Conservation (phyloP, 208 protist genomes). For the Acanthamoeba comandoni region DNA sequence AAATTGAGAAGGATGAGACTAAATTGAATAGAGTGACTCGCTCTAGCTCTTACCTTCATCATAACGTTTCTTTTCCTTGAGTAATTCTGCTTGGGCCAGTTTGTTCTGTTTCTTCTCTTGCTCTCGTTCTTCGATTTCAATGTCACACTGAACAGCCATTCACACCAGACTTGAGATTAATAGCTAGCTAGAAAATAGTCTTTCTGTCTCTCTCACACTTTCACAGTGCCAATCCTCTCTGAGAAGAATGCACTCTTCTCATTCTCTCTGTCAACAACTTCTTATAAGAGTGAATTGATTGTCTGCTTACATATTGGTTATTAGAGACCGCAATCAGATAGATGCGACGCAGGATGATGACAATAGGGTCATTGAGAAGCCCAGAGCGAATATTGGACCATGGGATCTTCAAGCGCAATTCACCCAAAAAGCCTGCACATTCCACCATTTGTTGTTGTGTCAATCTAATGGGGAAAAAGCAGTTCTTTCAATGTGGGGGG, state of each 20-base stretch:
- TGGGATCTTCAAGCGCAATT: slow-evolving; percentile 53
- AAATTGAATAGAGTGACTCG: no score
- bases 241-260: no score
- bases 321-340: slow-evolving; percentile 28
- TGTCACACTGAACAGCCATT: slow-evolving; percentile 9
- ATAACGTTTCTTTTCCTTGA: slow-evolving; percentile 28
- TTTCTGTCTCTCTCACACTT: neutral
- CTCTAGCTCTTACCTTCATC: slow-evolving; percentile 18
- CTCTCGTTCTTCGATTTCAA: slow-evolving; percentile 24
- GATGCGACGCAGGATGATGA: slow-evolving; percentile 57
- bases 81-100: slow-evolving; percentile 41
- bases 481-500: neutral
- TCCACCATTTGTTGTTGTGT: neutral
- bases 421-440: slow-evolving; percentile 35
- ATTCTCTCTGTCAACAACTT: no score
- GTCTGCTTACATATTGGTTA: slow-evolving; percentile 21
- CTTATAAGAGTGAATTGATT: neutral
- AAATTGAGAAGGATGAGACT: no score
- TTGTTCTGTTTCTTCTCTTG: slow-evolving; percentile 75
- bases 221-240: neutral
- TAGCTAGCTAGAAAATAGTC: neutral
- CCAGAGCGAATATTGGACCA: slow-evolving; percentile 54
- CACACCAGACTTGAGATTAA: neutral
- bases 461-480: neutral
- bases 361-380: slow-evolving; percentile 59